phyloP scores from a whole-genome alignment of 805 yeast genomes.

The Candida krabiensis region DNA sequence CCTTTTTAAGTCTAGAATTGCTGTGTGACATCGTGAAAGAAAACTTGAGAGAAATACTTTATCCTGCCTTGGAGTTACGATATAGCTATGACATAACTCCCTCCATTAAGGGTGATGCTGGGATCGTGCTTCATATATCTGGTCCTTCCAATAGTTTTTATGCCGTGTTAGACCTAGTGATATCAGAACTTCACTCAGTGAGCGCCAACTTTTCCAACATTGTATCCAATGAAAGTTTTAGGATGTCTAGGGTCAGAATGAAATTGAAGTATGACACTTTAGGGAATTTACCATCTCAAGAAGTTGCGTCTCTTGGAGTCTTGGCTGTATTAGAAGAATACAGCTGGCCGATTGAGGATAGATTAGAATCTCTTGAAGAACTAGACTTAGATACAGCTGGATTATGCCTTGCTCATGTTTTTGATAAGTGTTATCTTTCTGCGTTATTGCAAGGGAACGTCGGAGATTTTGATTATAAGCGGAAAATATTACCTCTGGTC shows the following conservation, averaged over 20 bases:
- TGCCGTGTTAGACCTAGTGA: conserved; percentile 34
- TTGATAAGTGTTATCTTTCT: conserved; percentile 34
- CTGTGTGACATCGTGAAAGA: conserved; percentile 47
- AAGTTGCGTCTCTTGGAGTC: conserved; percentile 49
- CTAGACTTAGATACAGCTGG: conserved; percentile 38
- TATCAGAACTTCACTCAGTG: conserved; percentile 31
- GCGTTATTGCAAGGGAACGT: conserved; percentile 54
- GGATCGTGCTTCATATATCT: conserved; percentile 49
- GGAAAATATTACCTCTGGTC: conserved; percentile 12
- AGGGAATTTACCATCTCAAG: conserved; percentile 43
- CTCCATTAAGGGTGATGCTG: conserved; percentile 52
- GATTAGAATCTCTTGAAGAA: conserved; percentile 56
- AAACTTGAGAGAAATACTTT: conserved; percentile 41
- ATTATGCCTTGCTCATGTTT: conserved; percentile 30
- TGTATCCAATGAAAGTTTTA: conserved; percentile 37
- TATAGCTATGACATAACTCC: conserved; percentile 58
- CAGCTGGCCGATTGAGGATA: conserved; percentile 53
- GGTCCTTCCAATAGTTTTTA: conserved; percentile 50
- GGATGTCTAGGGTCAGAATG: conserved; percentile 47
- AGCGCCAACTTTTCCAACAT: conserved; percentile 8
- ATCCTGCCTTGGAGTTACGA: conserved; percentile 55
- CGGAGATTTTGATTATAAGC: conserved; percentile 1
- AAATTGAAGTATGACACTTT: conserved; percentile 49
- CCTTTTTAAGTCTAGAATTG: conserved; percentile 53
- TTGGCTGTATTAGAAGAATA: conserved; percentile 55